phyloP scores from a whole-genome alignment of 208 protist genomes.

The Trypanosoma congolense region DNA sequence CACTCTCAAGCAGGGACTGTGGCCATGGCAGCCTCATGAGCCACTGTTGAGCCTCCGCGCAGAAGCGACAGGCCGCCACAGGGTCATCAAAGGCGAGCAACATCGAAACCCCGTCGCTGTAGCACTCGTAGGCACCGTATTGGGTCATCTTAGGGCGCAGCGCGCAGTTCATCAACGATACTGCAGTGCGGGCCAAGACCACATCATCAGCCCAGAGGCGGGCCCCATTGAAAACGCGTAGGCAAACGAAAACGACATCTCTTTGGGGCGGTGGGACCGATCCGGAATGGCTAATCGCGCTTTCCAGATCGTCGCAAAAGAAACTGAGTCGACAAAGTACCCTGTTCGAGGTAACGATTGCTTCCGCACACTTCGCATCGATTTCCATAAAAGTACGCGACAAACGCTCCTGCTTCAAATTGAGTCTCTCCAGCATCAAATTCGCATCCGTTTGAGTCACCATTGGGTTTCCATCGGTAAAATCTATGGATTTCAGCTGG shows the following conservation, averaged over 20 bases:
- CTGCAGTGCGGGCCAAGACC: conserved; percentile 48
- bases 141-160: conserved; percentile 76
- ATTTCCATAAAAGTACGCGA: conserved; percentile 55
- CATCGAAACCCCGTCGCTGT: conserved; percentile 76
- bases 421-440: conserved; percentile 24
- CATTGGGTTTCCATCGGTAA: conserved; percentile 8
- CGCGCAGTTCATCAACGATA: conserved; percentile 55
- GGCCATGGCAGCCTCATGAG: conserved; percentile 75
- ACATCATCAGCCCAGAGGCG: conserved; percentile 59
- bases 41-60: conserved; percentile 72
- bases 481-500: conserved; percentile 51
- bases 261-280: conserved; percentile 41
- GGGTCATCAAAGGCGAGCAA: conserved; percentile 74
- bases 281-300: conserved; percentile 27
- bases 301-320: conserved; percentile 77
- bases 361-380: conserved; percentile 38
- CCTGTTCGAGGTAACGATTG: conserved; percentile 30
- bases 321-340: conserved; percentile 63
- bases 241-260: conserved; percentile 71
- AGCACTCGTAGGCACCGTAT: conserved; percentile 83
- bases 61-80: conserved; percentile 74
- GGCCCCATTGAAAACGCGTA: conserved; percentile 46
- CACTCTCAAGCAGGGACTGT: conserved; percentile 38
- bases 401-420: conserved; percentile 57
- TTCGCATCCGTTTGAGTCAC: conserved; percentile 15